Percentiles rank a stretch among this genome's conserved stretches.
phyloP scores from a whole-genome alignment of 106 monocot species.

The Agapanthus africanus region DNA sequence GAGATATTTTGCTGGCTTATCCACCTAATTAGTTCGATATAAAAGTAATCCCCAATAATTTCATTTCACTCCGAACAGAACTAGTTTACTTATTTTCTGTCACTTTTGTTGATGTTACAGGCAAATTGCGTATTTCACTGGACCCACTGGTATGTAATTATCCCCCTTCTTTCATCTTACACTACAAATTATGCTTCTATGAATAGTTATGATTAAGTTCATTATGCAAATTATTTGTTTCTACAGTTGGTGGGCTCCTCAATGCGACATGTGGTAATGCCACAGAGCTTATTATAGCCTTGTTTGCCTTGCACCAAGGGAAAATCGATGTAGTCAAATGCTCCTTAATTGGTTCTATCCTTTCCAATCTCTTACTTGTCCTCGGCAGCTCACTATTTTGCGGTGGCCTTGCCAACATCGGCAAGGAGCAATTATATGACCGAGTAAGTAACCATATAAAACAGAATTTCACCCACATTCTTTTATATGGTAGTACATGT shows the following conservation, averaged over 20 bases:
- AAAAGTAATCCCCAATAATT: too few relatives aligned
- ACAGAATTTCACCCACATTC: too few relatives aligned
- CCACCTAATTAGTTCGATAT: too few relatives aligned
- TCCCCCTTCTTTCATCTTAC: neutral
- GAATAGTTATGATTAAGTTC: too few relatives aligned
- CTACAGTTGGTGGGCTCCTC: conserved; percentile 71
- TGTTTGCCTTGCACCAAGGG: conserved; percentile 45
- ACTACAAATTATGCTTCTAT: too few relatives aligned
- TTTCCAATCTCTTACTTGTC: conserved; percentile 88
- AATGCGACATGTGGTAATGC: conserved; percentile 88
- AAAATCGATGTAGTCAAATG: conserved; percentile 69
- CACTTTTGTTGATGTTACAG: conserved; percentile 18
- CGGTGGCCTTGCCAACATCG: conserved; percentile 60
- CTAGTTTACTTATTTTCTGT: neutral
- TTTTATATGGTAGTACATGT: too few relatives aligned
- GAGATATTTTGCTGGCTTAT: too few relatives aligned
- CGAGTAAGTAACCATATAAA: conserved; percentile 20
- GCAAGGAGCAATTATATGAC: conserved; percentile 49
- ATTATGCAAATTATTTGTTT: too few relatives aligned
- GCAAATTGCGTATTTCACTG: conserved; percentile 76
- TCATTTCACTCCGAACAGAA: too few relatives aligned
- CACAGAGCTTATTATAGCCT: conserved; percentile 79
- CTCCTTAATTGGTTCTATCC: conserved; percentile 69
- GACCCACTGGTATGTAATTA: conserved; percentile 55
- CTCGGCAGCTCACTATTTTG: conserved; percentile 70